Evolutionary conservation across 148 eudicot species (phyloP).

Genomic region (Polygonum maritimum): DNA sequence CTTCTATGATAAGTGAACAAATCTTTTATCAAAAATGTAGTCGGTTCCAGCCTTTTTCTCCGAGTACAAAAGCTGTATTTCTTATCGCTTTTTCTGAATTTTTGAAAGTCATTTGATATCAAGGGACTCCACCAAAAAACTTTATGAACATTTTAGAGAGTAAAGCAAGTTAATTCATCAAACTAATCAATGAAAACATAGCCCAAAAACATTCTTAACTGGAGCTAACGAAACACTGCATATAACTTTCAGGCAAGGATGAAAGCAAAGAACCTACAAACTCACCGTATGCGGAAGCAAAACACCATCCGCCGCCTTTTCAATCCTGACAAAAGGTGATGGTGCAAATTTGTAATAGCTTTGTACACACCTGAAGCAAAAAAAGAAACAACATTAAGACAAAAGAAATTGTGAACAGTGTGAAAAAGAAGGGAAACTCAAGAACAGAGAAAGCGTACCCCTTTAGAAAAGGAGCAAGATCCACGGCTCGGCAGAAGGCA

Average conservation of each 20-base stretch:
- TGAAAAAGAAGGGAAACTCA: background rate
- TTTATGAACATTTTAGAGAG: background rate
- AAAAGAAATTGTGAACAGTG: background rate
- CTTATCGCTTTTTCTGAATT: background rate
- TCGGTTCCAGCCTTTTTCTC: background rate
- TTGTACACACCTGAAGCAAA: slow-evolving; percentile 50
- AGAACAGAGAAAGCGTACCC: slow-evolving; percentile 29
- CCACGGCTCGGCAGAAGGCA: slow-evolving; percentile 75
- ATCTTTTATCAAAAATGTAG: background rate
- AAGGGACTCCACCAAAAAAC: background rate
- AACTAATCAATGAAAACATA: background rate
- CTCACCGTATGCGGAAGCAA: slow-evolving; percentile 33
- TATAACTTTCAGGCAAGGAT: background rate
- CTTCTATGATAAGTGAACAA: background rate
- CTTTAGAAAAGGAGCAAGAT: slow-evolving; percentile 50
- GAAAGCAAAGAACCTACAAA: background rate
- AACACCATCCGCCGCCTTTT: slow-evolving; percentile 17
- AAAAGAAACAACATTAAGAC: background rate
- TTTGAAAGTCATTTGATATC: background rate
- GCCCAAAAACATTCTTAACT: background rate
- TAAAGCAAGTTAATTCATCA: background rate
- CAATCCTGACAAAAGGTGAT: slow-evolving; percentile 69
- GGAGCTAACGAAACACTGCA: background rate
- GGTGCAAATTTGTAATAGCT: slow-evolving; percentile 68
- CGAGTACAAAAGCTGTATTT: background rate